A percentile compares a stretch with the other conserved stretches of the same genome.
Conservation (phyloP, 495 filamentous ascomycete species). For the Stereocaulon alpinum region DNA sequence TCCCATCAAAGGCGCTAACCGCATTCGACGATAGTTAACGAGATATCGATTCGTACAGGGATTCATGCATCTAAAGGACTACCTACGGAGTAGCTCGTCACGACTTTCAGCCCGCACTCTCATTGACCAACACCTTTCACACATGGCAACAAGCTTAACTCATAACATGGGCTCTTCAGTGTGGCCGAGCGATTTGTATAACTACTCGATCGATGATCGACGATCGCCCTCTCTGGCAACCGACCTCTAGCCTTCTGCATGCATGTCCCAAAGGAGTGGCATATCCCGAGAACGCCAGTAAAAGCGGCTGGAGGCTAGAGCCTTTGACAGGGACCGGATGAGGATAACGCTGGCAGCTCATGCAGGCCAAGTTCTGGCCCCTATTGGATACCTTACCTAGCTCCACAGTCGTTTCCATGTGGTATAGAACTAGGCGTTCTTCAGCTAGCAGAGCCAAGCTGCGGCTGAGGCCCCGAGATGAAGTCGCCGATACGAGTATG, state of each 20-base stretch:
- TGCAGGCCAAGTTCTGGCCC: not conserved
- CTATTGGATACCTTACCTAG: too few relatives aligned
- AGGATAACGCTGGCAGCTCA: not conserved
- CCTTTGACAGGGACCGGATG: not conserved
- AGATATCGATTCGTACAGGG: constrained; percentile 7
- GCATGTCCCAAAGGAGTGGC: not conserved
- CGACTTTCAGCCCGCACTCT: not conserved
- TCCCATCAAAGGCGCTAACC: not conserved
- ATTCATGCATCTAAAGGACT: not conserved
- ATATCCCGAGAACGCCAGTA: not conserved
- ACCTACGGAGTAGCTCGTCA: too few relatives aligned
- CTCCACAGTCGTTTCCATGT: not conserved
- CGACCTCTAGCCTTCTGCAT: not conserved
- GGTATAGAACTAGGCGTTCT: too few relatives aligned
- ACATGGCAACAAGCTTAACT: too few relatives aligned
- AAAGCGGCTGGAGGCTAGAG: not conserved
- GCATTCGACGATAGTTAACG: not conserved
- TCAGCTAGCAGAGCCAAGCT: not conserved
- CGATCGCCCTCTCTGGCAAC: not conserved
- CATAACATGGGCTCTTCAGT: too few relatives aligned
- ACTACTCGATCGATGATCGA: too few relatives aligned
- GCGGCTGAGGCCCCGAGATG: not conserved
- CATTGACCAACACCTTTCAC: too few relatives aligned
- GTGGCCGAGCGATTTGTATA: too few relatives aligned
- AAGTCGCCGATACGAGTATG: not conserved